phyloP scores from a whole-genome alignment of 768 basidiomycete genomes.

The Mycena venus region DNA sequence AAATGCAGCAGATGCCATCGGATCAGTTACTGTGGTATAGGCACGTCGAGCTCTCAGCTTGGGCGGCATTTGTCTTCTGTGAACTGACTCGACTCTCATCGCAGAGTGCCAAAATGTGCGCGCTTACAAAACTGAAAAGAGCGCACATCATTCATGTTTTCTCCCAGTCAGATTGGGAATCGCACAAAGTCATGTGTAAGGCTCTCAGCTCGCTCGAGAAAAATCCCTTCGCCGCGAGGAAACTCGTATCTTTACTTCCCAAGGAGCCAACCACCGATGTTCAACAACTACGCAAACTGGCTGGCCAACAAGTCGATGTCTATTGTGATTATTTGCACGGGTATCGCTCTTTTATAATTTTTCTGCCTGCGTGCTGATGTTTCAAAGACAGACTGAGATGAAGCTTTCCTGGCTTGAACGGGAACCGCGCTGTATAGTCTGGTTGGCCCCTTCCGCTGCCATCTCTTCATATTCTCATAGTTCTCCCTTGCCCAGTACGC shows the following conservation, averaged over 20 bases:
- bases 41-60: conserved; percentile 12
- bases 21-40: conserved; percentile 21
- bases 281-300: conserved; percentile 3
- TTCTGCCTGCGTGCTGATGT: conserved; percentile 14
- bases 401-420: conserved; percentile 13
- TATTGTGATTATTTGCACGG: conserved; percentile 1
- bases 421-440: conserved; percentile 16
- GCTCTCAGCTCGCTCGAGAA: conserved; percentile 19
- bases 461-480: conserved; percentile 19
- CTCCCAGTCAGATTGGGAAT: conserved; percentile 14
- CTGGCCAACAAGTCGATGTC: neutral
- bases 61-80: conserved; percentile 17
- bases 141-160: conserved; percentile 12
- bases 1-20: conserved; percentile 23
- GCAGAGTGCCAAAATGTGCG: conserved; percentile 22
- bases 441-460: conserved; percentile 16
- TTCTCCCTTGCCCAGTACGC: conserved; percentile 11
- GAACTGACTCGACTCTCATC: conserved; percentile 21
- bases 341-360: conserved; percentile 13
- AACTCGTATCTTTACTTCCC: conserved; percentile 20
- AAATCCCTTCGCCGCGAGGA: neutral
- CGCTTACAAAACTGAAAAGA: conserved; percentile 20
- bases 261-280: conserved; percentile 16
- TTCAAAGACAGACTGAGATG: conserved; percentile 17
- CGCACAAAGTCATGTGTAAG: conserved; percentile 20